Percentiles rank a stretch among this genome's conserved stretches.
These are phyloP conservation scores for Saxispiralis lemnorum DNA, from an alignment of 495 filamentous ascomycete genomes.

Conservation along the genomic window DNA sequence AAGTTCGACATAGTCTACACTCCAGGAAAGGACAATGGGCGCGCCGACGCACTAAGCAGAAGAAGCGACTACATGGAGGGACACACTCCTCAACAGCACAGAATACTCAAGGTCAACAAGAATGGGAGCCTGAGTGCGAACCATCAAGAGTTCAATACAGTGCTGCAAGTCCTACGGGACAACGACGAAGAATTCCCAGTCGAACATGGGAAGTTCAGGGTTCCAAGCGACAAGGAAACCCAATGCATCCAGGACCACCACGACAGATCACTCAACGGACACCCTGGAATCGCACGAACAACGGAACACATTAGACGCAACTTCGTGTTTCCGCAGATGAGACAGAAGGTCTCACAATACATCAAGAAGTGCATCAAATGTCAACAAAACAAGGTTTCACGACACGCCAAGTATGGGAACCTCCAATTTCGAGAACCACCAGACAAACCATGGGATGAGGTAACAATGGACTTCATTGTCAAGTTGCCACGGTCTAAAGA, in stretches of 20 bases:
- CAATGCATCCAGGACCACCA: not conserved
- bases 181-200: not conserved
- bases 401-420: constrained; percentile 8
- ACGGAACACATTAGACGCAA: not conserved
- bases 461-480: constrained; percentile 17
- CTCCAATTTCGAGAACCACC: constrained; percentile 16
- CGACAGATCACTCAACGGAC: not conserved
- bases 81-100: not conserved
- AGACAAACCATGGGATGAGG: constrained; percentile 8
- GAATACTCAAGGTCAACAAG: not conserved
- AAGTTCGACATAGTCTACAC: constrained; percentile 17
- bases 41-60: constrained; percentile 12
- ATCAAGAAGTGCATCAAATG: constrained; percentile 10
- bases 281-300: constrained; percentile 4
- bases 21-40: constrained; percentile 8
- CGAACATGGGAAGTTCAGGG: not conserved
- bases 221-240: not conserved
- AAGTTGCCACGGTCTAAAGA: not conserved
- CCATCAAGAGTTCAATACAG: not conserved
- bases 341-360: constrained; percentile 5
- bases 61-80: constrained; percentile 6
- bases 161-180: not conserved
- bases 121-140: not conserved
- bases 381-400: constrained; percentile 4
- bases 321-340: constrained; percentile 9